A percentile compares a stretch with the other conserved stretches of the same genome.
phyloP scores from a whole-genome alignment of 2,329 filamentous ascomycete genomes.

The Clonostachys rosea region DNA sequence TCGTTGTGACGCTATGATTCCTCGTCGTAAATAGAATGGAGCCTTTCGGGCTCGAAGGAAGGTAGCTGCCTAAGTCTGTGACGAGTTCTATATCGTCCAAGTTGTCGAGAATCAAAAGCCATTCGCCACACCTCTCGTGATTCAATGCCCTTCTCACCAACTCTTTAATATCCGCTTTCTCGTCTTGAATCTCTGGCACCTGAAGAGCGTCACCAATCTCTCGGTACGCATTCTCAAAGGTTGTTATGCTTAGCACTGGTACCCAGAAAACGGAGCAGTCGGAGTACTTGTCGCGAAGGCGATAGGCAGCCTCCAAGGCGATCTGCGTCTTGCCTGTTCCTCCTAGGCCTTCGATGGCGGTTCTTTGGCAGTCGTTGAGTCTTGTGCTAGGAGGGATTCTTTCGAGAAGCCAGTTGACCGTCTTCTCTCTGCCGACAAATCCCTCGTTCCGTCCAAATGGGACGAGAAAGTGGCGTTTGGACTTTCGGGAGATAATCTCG shows the following conservation, averaged over 20 bases:
- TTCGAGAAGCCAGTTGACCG: too few relatives aligned
- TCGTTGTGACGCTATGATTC: too few relatives aligned
- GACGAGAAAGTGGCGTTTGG: too few relatives aligned
- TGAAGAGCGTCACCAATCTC: slow-evolving; percentile 20
- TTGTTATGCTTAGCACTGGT: slow-evolving; percentile 14
- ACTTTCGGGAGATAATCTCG: too few relatives aligned
- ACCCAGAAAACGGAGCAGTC: slow-evolving; percentile 36
- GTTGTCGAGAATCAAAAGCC: slow-evolving; percentile 40
- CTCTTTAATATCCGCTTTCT: slow-evolving; percentile 23
- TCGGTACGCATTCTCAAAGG: slow-evolving; percentile 25
- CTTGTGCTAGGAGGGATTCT: too few relatives aligned
- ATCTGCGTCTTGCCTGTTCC: slow-evolving; percentile 32
- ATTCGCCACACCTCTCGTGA: slow-evolving; percentile 15
- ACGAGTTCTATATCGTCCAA: slow-evolving; percentile 29
- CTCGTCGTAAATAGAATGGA: slow-evolving; percentile 11
- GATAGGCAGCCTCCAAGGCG: slow-evolving; percentile 24
- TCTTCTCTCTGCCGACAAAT: too few relatives aligned
- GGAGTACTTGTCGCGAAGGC: slow-evolving; percentile 11
- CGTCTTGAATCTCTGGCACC: slow-evolving; percentile 19
- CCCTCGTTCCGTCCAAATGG: too few relatives aligned
- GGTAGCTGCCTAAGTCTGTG: slow-evolving; percentile 17
- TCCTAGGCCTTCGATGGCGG: slow-evolving; percentile 20
- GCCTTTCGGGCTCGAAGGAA: slow-evolving; percentile 6
- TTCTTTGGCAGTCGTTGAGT: background rate
- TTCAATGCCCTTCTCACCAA: slow-evolving; percentile 26